Percentiles rank a stretch among this genome's conserved stretches.
Evolutionary conservation across 129 eudicot genomes (phyloP).

Genomic region (Calendula officinalis): DNA sequence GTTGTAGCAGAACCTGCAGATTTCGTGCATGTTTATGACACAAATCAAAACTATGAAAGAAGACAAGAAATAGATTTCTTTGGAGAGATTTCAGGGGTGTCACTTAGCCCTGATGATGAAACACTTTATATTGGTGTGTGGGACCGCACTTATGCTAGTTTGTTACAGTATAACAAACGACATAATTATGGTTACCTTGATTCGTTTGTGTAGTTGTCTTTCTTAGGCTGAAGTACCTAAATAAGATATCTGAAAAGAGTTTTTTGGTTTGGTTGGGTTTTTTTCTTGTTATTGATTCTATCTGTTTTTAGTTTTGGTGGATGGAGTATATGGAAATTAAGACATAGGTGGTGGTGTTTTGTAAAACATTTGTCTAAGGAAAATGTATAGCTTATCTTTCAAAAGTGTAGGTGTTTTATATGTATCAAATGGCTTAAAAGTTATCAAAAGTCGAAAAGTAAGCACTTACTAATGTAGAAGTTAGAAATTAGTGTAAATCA

Average conservation of each 20-base stretch:
- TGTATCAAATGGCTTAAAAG: no score
- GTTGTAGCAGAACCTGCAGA: slow-evolving; percentile 87
- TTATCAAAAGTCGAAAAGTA: no score
- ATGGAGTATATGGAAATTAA: neutral
- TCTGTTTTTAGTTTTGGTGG: slow-evolving; percentile 13
- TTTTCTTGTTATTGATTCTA: slow-evolving; percentile 2
- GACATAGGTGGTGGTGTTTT: slow-evolving; percentile 6
- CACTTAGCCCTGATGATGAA: slow-evolving; percentile 76
- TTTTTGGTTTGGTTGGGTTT: slow-evolving; percentile 9
- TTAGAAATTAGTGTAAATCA: no score
- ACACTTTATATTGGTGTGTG: slow-evolving; percentile 72
- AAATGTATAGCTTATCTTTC: slow-evolving; percentile 31
- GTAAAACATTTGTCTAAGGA: slow-evolving; percentile 5
- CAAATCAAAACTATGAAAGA: slow-evolving; percentile 37
- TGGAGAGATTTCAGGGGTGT: slow-evolving; percentile 86
- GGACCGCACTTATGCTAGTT: slow-evolving; percentile 87
- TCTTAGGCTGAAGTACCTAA: neutral
- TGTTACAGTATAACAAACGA: slow-evolving; percentile 64
- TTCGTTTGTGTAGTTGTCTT: slow-evolving; percentile 40
- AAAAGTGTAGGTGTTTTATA: neutral
- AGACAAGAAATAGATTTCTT: slow-evolving; percentile 82
- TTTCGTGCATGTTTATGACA: slow-evolving; percentile 61
- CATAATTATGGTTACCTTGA: slow-evolving; percentile 55
- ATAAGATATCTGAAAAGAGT: slow-evolving; percentile 30
- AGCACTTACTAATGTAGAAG: no score